phyloP scores from a whole-genome alignment of 495 filamentous ascomycete species.

The Aspergillus wentii region DNA sequence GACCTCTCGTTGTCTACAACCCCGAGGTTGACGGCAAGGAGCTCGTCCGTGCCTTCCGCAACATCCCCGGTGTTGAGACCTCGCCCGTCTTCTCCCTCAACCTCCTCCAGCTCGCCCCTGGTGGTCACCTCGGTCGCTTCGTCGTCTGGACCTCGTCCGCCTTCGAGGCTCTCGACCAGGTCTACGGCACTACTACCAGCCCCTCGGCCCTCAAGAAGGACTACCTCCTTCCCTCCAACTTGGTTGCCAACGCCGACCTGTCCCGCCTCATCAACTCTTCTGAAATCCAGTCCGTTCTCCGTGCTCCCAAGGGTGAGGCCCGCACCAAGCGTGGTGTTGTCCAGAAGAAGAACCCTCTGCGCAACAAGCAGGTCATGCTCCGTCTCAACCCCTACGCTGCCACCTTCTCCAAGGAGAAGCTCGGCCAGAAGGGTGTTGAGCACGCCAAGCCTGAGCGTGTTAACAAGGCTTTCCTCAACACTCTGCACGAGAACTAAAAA shows the following conservation, averaged over 20 bases:
- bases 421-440: constrained; percentile 60
- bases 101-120: constrained; percentile 97
- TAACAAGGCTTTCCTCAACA: constrained; percentile 44
- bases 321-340: constrained; percentile 84
- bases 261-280: constrained; percentile 97
- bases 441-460: constrained; percentile 47
- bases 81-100: constrained; percentile 91
- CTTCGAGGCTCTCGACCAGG: constrained; percentile 88
- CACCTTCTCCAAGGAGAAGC: constrained; percentile 76
- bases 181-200: constrained; percentile 88
- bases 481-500: constrained; percentile 51
- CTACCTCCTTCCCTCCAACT: constrained; percentile 87
- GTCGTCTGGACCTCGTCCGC: constrained; percentile 97
- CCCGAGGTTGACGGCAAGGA: constrained; percentile 88
- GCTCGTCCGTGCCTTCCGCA: constrained; percentile 89
- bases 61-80: constrained; percentile 97
- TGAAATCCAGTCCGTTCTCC: constrained; percentile 92
- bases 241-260: constrained; percentile 88
- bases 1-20: constrained; percentile 94
- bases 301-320: constrained; percentile 81
- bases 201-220: constrained; percentile 92
- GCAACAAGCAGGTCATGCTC: constrained; percentile 95
- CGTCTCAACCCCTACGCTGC: constrained; percentile 95
- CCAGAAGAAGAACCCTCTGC: constrained; percentile 99
- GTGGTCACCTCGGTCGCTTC: constrained; percentile 98